Conservation (phyloP, 2,329 filamentous ascomycete genomes). For the Biscogniauxia marginata region DNA sequence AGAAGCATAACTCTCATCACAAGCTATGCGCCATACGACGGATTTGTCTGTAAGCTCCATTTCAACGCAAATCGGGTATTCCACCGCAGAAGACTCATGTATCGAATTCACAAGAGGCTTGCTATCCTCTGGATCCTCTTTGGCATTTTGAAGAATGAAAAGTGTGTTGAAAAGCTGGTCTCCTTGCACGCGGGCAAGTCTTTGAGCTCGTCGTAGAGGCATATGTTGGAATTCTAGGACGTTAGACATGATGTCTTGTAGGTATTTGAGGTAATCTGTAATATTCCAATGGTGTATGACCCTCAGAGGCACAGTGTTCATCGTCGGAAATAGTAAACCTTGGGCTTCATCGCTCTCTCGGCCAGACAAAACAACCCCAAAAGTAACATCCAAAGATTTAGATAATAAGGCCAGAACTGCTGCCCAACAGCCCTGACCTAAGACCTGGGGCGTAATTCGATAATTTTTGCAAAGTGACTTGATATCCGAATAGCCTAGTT, state of each 20-base stretch:
- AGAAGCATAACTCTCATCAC: conserved; percentile 56
- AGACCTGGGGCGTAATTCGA: conserved; percentile 70
- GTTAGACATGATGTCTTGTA: conserved; percentile 67
- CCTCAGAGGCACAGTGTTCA: conserved; percentile 84
- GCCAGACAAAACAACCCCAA: conserved; percentile 81
- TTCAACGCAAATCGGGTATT: conserved; percentile 81
- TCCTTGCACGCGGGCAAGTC: conserved; percentile 38
- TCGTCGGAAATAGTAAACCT: conserved; percentile 76
- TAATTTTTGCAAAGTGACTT: conserved; percentile 62
- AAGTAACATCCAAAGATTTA: conserved; percentile 69
- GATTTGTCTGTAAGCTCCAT: conserved; percentile 60
- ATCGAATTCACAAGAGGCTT: conserved; percentile 59
- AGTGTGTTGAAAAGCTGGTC: conserved; percentile 52
- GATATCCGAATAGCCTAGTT: conserved; percentile 40
- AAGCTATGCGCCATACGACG: conserved; percentile 71
- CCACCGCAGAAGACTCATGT: conserved; percentile 64
- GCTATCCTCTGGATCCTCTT: neutral
- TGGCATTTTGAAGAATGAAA: conserved; percentile 51
- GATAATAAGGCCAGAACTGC: conserved; percentile 64
- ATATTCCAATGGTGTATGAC: conserved; percentile 69
- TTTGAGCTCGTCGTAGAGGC: conserved; percentile 69
- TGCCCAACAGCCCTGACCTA: conserved; percentile 77
- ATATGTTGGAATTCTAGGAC: conserved; percentile 74
- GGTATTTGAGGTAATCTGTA: conserved; percentile 64
- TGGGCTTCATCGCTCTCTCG: conserved; percentile 71